Conservation (phyloP, 345 rosid genomes). For the Aurinia saxatilis region DNA sequence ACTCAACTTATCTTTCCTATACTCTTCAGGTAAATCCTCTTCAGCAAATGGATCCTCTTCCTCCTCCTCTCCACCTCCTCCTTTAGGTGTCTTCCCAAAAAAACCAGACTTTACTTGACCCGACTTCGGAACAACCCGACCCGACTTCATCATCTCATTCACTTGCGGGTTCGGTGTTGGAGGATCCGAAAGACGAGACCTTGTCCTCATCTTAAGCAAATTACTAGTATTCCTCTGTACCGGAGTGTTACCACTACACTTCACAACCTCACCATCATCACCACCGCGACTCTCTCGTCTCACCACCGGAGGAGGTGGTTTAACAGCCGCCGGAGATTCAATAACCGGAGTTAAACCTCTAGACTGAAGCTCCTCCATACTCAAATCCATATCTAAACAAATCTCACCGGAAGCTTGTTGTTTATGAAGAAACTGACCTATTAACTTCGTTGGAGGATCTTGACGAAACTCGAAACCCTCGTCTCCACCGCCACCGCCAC, state of each 20-base stretch:
- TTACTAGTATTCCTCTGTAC: constrained; percentile 20
- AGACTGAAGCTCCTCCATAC: constrained; percentile 37
- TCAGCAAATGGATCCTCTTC: constrained; percentile 57
- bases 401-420: constrained; percentile 47
- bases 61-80: constrained; percentile 27
- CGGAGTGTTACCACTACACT: constrained; percentile 37
- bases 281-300: too few species aligned
- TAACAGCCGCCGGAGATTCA: constrained; percentile 14
- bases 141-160: constrained; percentile 14
- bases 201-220: constrained; percentile 28
- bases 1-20: constrained; percentile 28
- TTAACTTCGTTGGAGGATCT: constrained; percentile 38
- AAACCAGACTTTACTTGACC: constrained; percentile 32
- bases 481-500: not conserved
- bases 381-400: constrained; percentile 40
- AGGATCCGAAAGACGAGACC: constrained; percentile 33
- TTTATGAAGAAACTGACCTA: constrained; percentile 44
- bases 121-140: constrained; percentile 12
- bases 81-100: constrained; percentile 14
- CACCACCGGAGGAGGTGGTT: too few species aligned
- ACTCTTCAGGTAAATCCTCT: constrained; percentile 57
- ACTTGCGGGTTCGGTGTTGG: constrained; percentile 11
- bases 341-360: constrained; percentile 26
- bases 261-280: constrained; percentile 31
- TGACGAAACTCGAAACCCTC: constrained; percentile 30